Evolutionary conservation across 345 rosid genomes (phyloP).

Genomic region (Viola odorata): DNA sequence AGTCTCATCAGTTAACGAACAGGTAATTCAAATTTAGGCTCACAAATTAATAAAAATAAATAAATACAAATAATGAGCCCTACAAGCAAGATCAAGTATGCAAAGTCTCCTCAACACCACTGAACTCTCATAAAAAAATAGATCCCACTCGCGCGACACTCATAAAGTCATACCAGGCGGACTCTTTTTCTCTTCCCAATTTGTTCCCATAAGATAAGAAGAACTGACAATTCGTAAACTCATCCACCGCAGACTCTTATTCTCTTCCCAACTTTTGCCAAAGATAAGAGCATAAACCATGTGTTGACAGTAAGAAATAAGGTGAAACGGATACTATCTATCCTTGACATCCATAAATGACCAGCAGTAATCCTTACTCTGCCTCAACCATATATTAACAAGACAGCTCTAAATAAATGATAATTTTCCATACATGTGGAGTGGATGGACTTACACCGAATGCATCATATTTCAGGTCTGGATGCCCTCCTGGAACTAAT

Average conservation of each 20-base stretch:
- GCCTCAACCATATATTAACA: background rate
- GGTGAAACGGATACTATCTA: background rate
- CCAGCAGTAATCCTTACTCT: background rate
- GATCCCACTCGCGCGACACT: no score
- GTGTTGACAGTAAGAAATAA: background rate
- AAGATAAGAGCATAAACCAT: no score
- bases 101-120: background rate
- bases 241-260: no score
- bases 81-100: background rate
- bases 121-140: background rate
- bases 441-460: slow-evolving; percentile 53
- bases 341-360: background rate
- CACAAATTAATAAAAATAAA: background rate
- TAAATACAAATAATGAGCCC: background rate
- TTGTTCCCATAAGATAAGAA: no score
- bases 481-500: slow-evolving; percentile 61
- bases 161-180: background rate
- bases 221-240: no score
- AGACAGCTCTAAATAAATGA: background rate
- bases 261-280: background rate
- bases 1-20: background rate
- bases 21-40: background rate
- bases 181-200: background rate
- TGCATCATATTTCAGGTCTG: slow-evolving; percentile 63
- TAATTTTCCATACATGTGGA: background rate